Conservation (phyloP, 169 alveolate genomes). For the Cryptosporidium viatorum region DNA sequence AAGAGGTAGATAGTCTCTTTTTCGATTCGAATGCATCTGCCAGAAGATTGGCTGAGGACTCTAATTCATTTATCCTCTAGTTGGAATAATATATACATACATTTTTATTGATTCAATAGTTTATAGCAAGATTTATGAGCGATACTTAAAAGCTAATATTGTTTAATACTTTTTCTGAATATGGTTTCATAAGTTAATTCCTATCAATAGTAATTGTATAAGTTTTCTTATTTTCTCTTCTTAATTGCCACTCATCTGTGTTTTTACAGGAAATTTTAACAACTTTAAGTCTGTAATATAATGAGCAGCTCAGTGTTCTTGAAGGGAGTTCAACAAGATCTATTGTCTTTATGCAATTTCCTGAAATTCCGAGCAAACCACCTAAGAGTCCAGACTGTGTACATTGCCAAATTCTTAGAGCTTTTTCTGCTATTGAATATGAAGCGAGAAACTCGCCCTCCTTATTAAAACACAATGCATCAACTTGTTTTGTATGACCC, state of each 20-base stretch:
- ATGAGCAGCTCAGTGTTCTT: constrained; percentile 24
- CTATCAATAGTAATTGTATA: constrained; percentile 80
- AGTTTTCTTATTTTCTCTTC: constrained; percentile 82
- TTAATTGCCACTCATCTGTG: constrained; percentile 82
- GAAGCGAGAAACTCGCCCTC: constrained; percentile 79
- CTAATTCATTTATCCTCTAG: constrained; percentile 87
- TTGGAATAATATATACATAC: background rate
- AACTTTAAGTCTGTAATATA: constrained; percentile 73
- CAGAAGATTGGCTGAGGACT: constrained; percentile 92
- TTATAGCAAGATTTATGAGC: background rate
- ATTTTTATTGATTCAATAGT: background rate
- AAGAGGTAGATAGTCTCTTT: constrained; percentile 94
- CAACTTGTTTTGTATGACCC: constrained; percentile 78
- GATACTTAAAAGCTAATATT: background rate
- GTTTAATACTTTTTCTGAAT: background rate
- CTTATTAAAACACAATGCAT: constrained; percentile 74
- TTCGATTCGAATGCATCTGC: constrained; percentile 98
- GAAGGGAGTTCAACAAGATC: constrained; percentile 34
- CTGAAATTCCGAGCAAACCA: constrained; percentile 70
- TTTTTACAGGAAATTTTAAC: constrained; percentile 82
- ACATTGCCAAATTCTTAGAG: constrained; percentile 78
- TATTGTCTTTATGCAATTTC: constrained; percentile 57
- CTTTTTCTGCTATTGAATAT: constrained; percentile 73
- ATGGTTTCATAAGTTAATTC: background rate
- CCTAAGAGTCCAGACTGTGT: constrained; percentile 76